These are phyloP conservation scores for Diaporthe velutina DNA, from an alignment of 2,329 filamentous ascomycete genomes.

Conservation along the genomic window DNA sequence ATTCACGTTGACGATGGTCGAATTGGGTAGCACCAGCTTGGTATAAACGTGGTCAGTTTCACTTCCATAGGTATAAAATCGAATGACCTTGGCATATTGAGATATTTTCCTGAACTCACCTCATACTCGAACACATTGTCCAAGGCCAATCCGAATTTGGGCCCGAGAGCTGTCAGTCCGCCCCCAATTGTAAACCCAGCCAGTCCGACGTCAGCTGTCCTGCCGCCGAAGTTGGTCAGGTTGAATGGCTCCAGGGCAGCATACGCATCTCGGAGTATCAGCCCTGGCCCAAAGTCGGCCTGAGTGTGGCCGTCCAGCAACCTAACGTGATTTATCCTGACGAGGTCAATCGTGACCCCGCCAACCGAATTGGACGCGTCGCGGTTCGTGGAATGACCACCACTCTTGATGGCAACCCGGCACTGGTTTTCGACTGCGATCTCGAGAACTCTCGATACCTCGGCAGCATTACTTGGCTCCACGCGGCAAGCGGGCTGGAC, in stretches of 20 bases:
- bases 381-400: slow-evolving; percentile 11
- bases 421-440: not conserved
- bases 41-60: not conserved
- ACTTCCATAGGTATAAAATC: not conserved
- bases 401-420: slow-evolving; percentile 6
- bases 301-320: not conserved
- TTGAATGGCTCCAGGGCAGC: not conserved
- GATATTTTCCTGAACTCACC: not conserved
- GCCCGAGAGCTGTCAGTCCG: not conserved
- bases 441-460: slow-evolving; percentile 2
- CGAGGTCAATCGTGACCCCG: slow-evolving; percentile 9
- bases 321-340: not conserved
- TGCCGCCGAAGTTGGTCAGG: not conserved
- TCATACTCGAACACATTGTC: slow-evolving; percentile 8
- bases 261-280: not conserved
- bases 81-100: no score
- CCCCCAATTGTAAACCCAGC: slow-evolving; percentile 1
- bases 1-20: not conserved
- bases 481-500: not conserved
- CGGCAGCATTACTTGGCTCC: not conserved
- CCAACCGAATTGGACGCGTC: slow-evolving; percentile 8
- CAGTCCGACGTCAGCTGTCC: slow-evolving; percentile 17
- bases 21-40: slow-evolving; percentile 8
- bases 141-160: slow-evolving; percentile 9
- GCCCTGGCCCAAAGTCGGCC: slow-evolving; percentile 2